A percentile compares a stretch with the other conserved stretches of the same genome.
These are phyloP conservation scores for Sequoia sempervirens DNA, from an alignment of 75 land plant species.

Conservation along the genomic window DNA sequence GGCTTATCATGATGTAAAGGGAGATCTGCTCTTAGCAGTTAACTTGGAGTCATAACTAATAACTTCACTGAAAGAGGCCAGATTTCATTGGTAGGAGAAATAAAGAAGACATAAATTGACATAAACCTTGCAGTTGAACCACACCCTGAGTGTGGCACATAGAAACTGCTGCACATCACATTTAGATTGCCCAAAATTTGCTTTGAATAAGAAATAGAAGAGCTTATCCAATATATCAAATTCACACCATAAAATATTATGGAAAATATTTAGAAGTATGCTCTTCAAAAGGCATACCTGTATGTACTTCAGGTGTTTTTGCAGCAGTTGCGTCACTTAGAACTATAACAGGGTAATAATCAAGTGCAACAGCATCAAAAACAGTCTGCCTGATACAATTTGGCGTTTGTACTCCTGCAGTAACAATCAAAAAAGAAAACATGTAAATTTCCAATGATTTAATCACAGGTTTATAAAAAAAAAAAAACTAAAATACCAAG, in stretches of 20 bases:
- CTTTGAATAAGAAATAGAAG: background rate
- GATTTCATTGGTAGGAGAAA: background rate
- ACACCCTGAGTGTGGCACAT: background rate
- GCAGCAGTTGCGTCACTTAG: conserved; percentile 84
- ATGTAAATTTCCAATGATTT: background rate
- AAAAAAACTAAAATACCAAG: background rate
- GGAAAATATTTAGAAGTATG: background rate
- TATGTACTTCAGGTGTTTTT: conserved; percentile 59
- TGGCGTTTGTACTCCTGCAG: conserved; percentile 85
- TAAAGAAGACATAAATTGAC: background rate
- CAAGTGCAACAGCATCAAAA: conserved; percentile 76
- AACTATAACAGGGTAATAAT: conserved; percentile 57
- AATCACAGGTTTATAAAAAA: background rate
- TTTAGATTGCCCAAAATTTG: background rate
- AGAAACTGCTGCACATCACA: background rate
- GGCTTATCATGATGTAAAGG: background rate
- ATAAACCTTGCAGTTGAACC: background rate
- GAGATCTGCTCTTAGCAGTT: background rate
- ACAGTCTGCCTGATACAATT: conserved; percentile 88
- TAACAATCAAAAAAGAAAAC: background rate
- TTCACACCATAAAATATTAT: background rate
- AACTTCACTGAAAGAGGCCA: background rate
- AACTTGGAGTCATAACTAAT: background rate
- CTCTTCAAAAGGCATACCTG: conserved; percentile 27
- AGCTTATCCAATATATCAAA: background rate